A percentile compares a stretch with the other conserved stretches of the same genome.
Conservation (phyloP, 2,329 filamentous ascomycete species). For the Fusarium nanum region DNA sequence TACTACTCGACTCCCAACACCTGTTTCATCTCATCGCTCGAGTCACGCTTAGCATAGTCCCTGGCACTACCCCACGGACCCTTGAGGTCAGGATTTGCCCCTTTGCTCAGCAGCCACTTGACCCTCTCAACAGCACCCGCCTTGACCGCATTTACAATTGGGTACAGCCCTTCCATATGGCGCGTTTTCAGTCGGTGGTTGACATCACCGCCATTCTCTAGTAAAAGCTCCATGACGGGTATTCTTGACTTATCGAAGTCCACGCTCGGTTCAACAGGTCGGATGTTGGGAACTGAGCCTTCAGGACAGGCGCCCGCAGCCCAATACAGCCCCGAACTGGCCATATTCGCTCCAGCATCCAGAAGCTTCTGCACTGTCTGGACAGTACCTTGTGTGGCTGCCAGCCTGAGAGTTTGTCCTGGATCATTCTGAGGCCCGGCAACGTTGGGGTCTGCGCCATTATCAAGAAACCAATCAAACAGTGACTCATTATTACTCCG, state of each 20-base stretch:
- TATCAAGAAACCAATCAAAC: neutral
- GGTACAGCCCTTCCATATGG: slow-evolving; percentile 16
- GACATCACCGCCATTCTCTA: slow-evolving; percentile 24
- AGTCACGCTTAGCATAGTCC: neutral
- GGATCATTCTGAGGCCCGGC: neutral
- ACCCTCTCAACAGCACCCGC: slow-evolving; percentile 30
- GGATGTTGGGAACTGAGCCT: slow-evolving; percentile 2
- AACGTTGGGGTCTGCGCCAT: neutral
- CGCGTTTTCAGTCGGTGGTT: neutral
- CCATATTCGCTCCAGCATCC: neutral
- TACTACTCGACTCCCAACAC: neutral
- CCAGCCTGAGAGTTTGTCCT: neutral
- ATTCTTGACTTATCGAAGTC: slow-evolving; percentile 28
- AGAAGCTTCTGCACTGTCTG: neutral
- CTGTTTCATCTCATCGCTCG: neutral
- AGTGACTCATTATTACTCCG: neutral
- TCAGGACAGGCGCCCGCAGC: neutral
- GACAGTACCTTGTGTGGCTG: neutral
- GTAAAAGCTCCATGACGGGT: slow-evolving; percentile 26
- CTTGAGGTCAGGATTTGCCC: slow-evolving; percentile 12
- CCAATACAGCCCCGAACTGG: neutral
- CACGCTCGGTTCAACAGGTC: slow-evolving; percentile 11
- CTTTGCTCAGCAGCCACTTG: slow-evolving; percentile 25
- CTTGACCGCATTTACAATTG: slow-evolving; percentile 27
- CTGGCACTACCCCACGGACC: neutral